phyloP scores from a whole-genome alignment of 1,284 basidiomycete species.

The Pholiota adiposa region DNA sequence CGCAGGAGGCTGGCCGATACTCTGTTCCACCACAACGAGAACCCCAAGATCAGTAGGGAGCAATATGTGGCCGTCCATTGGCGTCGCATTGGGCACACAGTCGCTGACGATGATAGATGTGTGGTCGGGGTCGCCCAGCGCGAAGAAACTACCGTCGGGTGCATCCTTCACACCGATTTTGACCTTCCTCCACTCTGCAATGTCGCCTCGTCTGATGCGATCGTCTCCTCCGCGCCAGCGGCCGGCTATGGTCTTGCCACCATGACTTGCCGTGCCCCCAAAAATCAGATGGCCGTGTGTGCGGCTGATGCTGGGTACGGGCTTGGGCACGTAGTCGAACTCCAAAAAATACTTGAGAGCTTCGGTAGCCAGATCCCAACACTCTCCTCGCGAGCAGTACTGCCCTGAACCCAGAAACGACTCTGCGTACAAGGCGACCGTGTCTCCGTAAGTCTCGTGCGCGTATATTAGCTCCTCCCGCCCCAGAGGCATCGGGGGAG shows the following conservation, averaged over 20 bases:
- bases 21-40: constrained; percentile 36
- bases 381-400: constrained; percentile 57
- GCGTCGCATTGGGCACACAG: constrained; percentile 21
- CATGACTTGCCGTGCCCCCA: constrained; percentile 42
- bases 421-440: constrained; percentile 52
- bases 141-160: constrained; percentile 24
- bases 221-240: constrained; percentile 59
- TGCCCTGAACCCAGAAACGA: constrained; percentile 45
- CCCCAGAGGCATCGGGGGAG: constrained; percentile 40
- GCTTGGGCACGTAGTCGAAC: constrained; percentile 48
- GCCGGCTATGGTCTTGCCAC: constrained; percentile 39
- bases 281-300: constrained; percentile 63
- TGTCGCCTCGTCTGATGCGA: constrained; percentile 57
- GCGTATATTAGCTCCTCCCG: constrained; percentile 42
- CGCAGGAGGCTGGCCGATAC: constrained; percentile 30
- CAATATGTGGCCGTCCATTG: constrained; percentile 27
- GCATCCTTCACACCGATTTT: constrained; percentile 33
- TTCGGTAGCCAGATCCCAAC: constrained; percentile 62
- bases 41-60: constrained; percentile 31
- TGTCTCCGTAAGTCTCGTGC: constrained; percentile 53
- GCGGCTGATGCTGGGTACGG: constrained; percentile 51
- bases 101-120: constrained; percentile 41
- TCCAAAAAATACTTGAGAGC: constrained; percentile 49
- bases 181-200: constrained; percentile 55
- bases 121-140: constrained; percentile 42